Conservation (phyloP, 768 basidiomycete genomes). For the Tricholoma matsutake region DNA sequence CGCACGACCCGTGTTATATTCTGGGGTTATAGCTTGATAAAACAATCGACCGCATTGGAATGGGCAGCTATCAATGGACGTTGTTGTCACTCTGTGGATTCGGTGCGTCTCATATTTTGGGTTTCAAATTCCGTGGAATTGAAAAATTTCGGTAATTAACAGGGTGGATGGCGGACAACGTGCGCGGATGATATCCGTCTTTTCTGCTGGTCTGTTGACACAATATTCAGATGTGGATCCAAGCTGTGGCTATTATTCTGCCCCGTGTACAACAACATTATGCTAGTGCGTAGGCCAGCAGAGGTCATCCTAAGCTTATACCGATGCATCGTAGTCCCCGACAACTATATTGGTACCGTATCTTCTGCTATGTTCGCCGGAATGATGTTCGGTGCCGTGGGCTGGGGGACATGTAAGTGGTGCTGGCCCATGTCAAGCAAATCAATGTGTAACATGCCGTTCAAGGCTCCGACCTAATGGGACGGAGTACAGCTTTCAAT, state of each 20-base stretch:
- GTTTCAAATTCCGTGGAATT: neutral
- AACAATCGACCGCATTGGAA: constrained; percentile 88
- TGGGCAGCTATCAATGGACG: constrained; percentile 89
- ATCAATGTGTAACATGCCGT: neutral
- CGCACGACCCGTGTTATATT: neutral
- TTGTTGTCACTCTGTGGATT: constrained; percentile 83
- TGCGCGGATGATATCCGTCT: constrained; percentile 31
- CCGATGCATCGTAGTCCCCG: constrained; percentile 47
- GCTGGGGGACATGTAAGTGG: constrained; percentile 83
- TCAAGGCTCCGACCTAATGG: constrained; percentile 80
- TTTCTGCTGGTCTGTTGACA: constrained; percentile 22
- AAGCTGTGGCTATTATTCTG: constrained; percentile 89
- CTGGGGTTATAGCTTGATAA: constrained; percentile 52
- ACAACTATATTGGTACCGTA: constrained; percentile 73
- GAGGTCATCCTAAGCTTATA: constrained; percentile 1
- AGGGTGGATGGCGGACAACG: constrained; percentile 96
- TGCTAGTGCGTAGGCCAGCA: constrained; percentile 42
- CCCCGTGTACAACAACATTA: constrained; percentile 95
- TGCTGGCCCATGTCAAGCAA: neutral
- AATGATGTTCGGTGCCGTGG: constrained; percentile 96
- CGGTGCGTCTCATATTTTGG: constrained; percentile 47
- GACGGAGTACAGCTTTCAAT: constrained; percentile 89
- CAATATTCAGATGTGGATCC: constrained; percentile 81
- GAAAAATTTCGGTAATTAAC: constrained; percentile 4
- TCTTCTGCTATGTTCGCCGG: constrained; percentile 90